A percentile compares a stretch with the other conserved stretches of the same genome.
Evolutionary conservation across 495 filamentous ascomycete species (phyloP).

Genomic region (Arthonia radiata): DNA sequence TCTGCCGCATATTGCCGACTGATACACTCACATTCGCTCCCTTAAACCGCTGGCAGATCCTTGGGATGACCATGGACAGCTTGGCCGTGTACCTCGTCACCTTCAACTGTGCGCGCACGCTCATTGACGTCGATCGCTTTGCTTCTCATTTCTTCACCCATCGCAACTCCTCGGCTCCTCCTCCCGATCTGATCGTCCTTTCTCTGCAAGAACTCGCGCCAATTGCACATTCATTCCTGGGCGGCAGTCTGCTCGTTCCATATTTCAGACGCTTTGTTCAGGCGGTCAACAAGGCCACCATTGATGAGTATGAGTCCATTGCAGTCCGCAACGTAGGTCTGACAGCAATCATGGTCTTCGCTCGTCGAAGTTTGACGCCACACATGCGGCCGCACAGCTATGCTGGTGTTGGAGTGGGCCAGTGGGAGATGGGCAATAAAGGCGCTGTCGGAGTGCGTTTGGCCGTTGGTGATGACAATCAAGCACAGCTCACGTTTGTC

Average conservation of each 20-base stretch:
- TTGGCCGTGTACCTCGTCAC: conserved; percentile 50
- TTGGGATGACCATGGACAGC: too few species aligned
- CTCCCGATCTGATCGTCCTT: conserved; percentile 18
- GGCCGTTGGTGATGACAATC: conserved; percentile 13
- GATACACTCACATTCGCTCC: too few species aligned
- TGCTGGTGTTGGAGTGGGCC: conserved; percentile 56
- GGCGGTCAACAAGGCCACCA: conserved; percentile 43
- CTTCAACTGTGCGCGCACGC: conserved; percentile 61
- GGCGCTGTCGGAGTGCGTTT: conserved; percentile 64
- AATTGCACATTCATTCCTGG: conserved; percentile 58
- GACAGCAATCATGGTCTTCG: conserved; percentile 71
- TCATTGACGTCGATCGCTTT: conserved; percentile 38
- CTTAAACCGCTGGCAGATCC: too few species aligned
- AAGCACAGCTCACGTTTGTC: conserved; percentile 52
- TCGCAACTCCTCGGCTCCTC: too few species aligned
- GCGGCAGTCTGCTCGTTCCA: conserved; percentile 49
- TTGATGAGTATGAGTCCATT: conserved; percentile 21
- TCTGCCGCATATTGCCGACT: too few species aligned
- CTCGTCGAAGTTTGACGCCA: conserved; percentile 25
- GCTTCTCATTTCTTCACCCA: conserved; percentile 45
- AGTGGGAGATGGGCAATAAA: conserved; percentile 81
- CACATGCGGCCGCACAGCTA: conserved; percentile 34
- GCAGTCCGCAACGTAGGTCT: conserved; percentile 53
- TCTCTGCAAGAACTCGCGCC: conserved; percentile 84
- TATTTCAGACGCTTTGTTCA: conserved; percentile 45